Percentiles rank a stretch among this genome's conserved stretches.
phyloP scores from a whole-genome alignment of 1,284 basidiomycete species.

The Moesziomyces antarcticus region DNA sequence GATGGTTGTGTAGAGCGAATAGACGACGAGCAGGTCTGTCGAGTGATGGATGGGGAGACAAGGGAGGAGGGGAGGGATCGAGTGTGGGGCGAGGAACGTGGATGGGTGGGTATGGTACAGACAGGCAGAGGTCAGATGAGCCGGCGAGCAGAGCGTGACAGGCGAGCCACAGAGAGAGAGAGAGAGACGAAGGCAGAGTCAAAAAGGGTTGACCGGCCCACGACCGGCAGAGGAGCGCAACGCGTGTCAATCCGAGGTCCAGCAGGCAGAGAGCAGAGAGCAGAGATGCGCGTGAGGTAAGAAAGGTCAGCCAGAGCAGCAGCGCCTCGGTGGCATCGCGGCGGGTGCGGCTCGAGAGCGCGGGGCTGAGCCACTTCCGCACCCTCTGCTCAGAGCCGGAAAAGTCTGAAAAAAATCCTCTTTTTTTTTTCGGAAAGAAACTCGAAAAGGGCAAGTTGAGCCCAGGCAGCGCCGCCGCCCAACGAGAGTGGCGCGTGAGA shows the following conservation, averaged over 20 bases:
- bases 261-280: neutral
- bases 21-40: neutral
- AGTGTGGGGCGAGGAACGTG: neutral
- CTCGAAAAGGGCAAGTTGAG: too few relatives aligned
- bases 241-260: slow-evolving; percentile 4
- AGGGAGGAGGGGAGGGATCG: neutral
- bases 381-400: too few relatives aligned
- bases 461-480: too few relatives aligned
- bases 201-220: slow-evolving; percentile 12
- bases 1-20: neutral
- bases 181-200: neutral
- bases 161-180: neutral
- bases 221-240: slow-evolving; percentile 2
- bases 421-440: too few relatives aligned
- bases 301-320: too few relatives aligned
- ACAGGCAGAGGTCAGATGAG: too few relatives aligned
- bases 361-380: too few relatives aligned
- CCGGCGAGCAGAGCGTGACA: too few relatives aligned
- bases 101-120: neutral
- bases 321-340: too few relatives aligned
- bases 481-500: too few relatives aligned
- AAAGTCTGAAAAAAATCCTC: too few relatives aligned
- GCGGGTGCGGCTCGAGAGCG: too few relatives aligned
- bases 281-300: slow-evolving; percentile 1
- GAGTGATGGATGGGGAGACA: neutral